Conservation (phyloP, 2,329 filamentous ascomycete genomes). For the Fragosphaeria purpurea region DNA sequence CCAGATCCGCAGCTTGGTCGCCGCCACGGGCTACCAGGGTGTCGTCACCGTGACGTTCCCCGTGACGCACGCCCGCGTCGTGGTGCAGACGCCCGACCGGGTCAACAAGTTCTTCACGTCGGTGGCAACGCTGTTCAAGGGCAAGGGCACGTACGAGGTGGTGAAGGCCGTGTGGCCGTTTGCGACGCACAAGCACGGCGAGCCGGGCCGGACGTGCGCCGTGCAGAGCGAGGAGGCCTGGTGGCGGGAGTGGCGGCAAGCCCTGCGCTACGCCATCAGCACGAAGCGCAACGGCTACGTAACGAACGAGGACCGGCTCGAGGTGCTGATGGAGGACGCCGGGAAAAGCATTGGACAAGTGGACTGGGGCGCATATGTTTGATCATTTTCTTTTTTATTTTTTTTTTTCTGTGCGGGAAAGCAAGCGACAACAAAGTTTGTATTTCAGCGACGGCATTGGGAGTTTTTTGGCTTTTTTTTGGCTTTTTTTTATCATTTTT, state of each 20-base stretch:
- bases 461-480: too few relatives aligned
- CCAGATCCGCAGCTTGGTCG: conserved; percentile 40
- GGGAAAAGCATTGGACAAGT: conserved; percentile 26
- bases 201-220: conserved; percentile 32
- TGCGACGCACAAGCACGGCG: conserved; percentile 36
- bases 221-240: conserved; percentile 48
- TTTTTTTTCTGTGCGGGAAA: background rate
- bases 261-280: conserved; percentile 29
- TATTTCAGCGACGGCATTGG: too few relatives aligned
- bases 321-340: conserved; percentile 40
- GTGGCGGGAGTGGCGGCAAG: conserved; percentile 43
- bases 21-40: conserved; percentile 39
- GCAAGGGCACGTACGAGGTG: conserved; percentile 45
- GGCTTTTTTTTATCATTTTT: too few relatives aligned
- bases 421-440: too few relatives aligned
- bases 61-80: conserved; percentile 37
- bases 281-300: conserved; percentile 33
- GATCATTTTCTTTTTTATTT: background rate
- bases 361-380: conserved; percentile 29
- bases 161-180: conserved; percentile 49
- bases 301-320: conserved; percentile 43
- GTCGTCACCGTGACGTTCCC: conserved; percentile 39
- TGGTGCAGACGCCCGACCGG: conserved; percentile 41
- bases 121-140: conserved; percentile 40
- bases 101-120: conserved; percentile 45